phyloP scores from a whole-genome alignment of 192 early-diverging fungal species.

The Geosiphon pyriformis region DNA sequence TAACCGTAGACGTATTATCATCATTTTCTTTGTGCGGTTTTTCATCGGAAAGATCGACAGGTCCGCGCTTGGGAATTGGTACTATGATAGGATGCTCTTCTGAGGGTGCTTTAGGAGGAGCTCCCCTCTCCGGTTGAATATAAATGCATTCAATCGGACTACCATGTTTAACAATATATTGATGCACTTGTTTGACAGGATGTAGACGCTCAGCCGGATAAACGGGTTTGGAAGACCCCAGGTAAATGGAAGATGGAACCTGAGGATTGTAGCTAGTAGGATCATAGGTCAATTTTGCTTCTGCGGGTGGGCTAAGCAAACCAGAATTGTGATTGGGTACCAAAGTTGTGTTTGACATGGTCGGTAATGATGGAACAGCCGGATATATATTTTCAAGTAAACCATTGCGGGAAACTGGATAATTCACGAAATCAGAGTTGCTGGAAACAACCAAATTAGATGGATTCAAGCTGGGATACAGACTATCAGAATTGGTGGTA shows the following conservation, averaged over 20 bases:
- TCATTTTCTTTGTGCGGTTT: no score
- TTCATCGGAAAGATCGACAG: neutral
- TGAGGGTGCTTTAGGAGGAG: neutral
- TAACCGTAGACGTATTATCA: no score
- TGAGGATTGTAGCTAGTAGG: neutral
- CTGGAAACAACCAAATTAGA: neutral
- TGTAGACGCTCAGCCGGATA: no score
- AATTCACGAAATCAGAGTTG: neutral
- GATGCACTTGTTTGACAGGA: no score
- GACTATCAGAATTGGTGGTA: neutral
- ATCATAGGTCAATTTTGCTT: neutral
- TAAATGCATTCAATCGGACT: neutral
- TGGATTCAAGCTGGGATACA: neutral
- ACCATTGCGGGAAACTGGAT: no score
- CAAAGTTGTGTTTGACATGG: neutral
- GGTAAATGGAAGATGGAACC: neutral
- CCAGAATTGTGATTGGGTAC: neutral
- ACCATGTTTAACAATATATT: neutral
- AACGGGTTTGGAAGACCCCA: no score
- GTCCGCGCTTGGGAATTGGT: neutral
- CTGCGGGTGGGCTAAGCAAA: neutral
- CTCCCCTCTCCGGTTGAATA: neutral
- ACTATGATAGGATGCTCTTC: neutral
- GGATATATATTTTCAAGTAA: neutral
- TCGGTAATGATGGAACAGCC: neutral